A percentile compares a stretch with the other conserved stretches of the same genome.
Conservation (phyloP, 2,329 filamentous ascomycete species). For the Phyllosticta citriasiana region DNA sequence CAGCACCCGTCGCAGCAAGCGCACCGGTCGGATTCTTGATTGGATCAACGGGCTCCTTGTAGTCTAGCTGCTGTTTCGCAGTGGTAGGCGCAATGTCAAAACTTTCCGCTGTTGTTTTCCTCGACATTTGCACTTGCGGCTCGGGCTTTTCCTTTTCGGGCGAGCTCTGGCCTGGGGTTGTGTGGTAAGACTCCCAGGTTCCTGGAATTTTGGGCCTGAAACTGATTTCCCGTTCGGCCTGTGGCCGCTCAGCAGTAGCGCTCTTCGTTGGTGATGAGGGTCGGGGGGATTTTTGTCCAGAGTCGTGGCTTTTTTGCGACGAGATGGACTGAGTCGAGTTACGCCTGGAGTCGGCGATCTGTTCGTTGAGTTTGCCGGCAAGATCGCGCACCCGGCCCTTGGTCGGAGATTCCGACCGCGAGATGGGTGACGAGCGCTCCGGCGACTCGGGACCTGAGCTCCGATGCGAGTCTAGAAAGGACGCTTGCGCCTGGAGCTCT, state of each 20-base stretch:
- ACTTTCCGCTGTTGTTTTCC: conserved; percentile 15
- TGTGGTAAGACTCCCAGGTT: conserved; percentile 43
- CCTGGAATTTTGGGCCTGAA: conserved; percentile 44
- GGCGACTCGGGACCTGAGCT: conserved; percentile 17
- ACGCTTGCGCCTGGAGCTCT: conserved; percentile 24
- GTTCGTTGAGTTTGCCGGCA: conserved; percentile 39
- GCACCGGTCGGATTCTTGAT: conserved; percentile 35
- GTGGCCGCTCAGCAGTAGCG: conserved; percentile 16
- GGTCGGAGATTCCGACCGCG: conserved; percentile 35
- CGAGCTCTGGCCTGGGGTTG: conserved; percentile 27
- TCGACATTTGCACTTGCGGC: background rate
- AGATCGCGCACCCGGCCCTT: conserved; percentile 43
- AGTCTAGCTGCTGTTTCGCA: conserved; percentile 21
- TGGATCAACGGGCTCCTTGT: conserved; percentile 15
- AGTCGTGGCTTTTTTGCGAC: conserved; percentile 25
- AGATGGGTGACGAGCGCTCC: conserved; percentile 22
- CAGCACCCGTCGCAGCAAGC: conserved; percentile 37
- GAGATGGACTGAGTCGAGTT: conserved; percentile 36
- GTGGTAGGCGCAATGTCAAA: conserved; percentile 28
- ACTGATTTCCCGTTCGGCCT: conserved; percentile 25
- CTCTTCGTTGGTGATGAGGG: conserved; percentile 15
- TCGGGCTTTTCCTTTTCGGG: conserved; percentile 19
- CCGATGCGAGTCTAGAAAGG: conserved; percentile 26
- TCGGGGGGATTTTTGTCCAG: conserved; percentile 20
- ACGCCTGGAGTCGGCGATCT: conserved; percentile 33